Conservation (phyloP, 192 early-diverging fungal species). For the Oehlia diaphana region DNA sequence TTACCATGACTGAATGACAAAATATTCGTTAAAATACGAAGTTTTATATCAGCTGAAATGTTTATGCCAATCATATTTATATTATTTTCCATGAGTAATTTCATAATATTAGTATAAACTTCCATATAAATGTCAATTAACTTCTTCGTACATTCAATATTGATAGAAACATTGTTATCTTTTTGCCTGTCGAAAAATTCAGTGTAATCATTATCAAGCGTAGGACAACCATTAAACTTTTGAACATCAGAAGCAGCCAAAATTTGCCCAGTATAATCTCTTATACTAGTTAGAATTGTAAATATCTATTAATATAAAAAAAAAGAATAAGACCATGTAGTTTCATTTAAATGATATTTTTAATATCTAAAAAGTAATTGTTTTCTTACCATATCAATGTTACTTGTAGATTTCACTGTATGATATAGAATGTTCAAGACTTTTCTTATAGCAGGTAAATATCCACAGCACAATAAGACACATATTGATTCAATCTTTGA, state of each 20-base stretch:
- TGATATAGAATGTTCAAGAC: not conserved
- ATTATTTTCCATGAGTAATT: not conserved
- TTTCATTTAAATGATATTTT: not conserved
- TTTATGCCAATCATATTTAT: not conserved
- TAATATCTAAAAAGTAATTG: not conserved
- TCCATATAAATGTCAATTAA: not conserved
- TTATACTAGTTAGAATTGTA: not conserved
- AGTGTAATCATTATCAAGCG: not conserved
- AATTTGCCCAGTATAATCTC: not conserved
- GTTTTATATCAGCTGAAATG: not conserved
- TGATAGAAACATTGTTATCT: not conserved
- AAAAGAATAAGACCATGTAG: not conserved
- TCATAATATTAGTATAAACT: not conserved
- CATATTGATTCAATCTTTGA: not conserved
- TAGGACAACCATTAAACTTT: not conserved
- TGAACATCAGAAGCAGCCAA: not conserved
- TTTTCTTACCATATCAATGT: not conserved
- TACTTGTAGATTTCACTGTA: not conserved
- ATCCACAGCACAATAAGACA: not conserved
- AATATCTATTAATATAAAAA: not conserved
- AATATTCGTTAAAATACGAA: not conserved
- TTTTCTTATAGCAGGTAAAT: slow-evolving; percentile 2
- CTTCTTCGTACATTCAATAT: not conserved
- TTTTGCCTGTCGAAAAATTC: not conserved
- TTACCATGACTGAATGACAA: slow-evolving; percentile 23